Base-by-base conservation (phyloP, 768 basidiomycete species). In the Kwoniella mangroviensis region DNA sequence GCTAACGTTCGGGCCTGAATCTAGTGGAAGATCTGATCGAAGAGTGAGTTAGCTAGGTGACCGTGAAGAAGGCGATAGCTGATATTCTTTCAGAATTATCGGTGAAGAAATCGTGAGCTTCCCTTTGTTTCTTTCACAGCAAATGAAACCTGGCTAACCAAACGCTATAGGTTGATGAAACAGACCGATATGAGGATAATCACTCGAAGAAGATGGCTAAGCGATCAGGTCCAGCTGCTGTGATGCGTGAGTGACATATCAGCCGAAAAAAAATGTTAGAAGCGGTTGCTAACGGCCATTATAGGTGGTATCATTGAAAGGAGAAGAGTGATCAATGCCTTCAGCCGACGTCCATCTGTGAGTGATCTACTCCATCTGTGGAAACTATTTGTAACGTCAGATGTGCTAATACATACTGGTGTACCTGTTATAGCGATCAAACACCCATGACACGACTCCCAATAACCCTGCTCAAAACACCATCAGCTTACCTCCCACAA, bases 181-280 rank as follows among this genome's bases (percentile, higher is more conserved):
- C 94, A 2, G 94, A 97, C 83, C 87, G 89, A 28, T 95, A 91
- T 75, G 89, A 92, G 73, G 92, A 93, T 74, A 97, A 96, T 78
- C 89, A 89, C 58, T 90, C 89, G 62, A 94, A 94, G 79, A 87
- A 86, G 68, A 85, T 86, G 9, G 94, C 92, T 0, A 89, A 87
- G 72, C 86, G 94, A 15, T 82, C 87, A 69, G 90, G 90, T 13
- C 92, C 89, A 13, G 88, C 90, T 9, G 87, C 88, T 9, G 86
- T 93, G 49, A 93, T 95, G 91, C 78, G 81, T 83, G 61, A 69
- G 81, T 76, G 4, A 13, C 1, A 42, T 11, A 22, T 54, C 21
- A 12, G 22, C 26, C 0, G 7, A 49, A 26, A 53, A 26, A 53
- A 40, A 22, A 15, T 13, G 26, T 3, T 34, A 45, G 21, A 24